phyloP scores from a whole-genome alignment of 305 asterid species.

The Fraxinus ornus region DNA sequence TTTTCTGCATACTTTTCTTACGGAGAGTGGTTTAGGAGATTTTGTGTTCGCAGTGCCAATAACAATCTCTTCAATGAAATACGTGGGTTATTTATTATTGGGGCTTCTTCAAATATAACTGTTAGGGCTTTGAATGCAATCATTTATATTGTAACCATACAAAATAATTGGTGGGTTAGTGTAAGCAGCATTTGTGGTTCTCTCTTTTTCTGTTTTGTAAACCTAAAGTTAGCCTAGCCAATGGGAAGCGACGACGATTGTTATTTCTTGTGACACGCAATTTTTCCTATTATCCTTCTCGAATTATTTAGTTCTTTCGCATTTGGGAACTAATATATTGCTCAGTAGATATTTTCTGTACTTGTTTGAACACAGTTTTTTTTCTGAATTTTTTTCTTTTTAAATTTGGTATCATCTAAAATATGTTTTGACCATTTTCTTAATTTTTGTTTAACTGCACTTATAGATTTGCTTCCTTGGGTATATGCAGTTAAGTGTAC shows the following conservation, averaged over 20 bases:
- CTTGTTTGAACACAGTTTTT: neutral
- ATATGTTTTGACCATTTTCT: neutral
- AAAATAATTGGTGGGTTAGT: neutral
- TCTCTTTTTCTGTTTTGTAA: neutral
- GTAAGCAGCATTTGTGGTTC: neutral
- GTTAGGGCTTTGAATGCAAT: neutral
- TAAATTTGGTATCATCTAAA: neutral
- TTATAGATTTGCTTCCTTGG: neutral
- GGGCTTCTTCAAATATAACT: neutral
- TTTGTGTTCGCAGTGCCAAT: constrained; percentile 2
- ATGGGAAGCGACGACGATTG: neutral
- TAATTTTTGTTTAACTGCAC: neutral
- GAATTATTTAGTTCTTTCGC: neutral
- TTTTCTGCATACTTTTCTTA: neutral
- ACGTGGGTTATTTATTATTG: constrained; percentile 5
- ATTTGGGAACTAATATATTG: neutral
- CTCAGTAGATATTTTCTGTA: neutral
- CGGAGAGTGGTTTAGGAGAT: neutral
- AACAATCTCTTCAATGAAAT: neutral
- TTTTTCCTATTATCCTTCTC: neutral
- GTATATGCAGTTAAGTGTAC: constrained; percentile 54
- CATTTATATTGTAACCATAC: neutral
- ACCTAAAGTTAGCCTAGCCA: neutral
- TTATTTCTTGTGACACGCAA: neutral
- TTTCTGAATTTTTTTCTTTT: neutral